Evolutionary conservation across 768 basidiomycete genomes (phyloP), one percentile per base, ranked within the genome.

Genomic region (Lyophyllum decastes): DNA sequence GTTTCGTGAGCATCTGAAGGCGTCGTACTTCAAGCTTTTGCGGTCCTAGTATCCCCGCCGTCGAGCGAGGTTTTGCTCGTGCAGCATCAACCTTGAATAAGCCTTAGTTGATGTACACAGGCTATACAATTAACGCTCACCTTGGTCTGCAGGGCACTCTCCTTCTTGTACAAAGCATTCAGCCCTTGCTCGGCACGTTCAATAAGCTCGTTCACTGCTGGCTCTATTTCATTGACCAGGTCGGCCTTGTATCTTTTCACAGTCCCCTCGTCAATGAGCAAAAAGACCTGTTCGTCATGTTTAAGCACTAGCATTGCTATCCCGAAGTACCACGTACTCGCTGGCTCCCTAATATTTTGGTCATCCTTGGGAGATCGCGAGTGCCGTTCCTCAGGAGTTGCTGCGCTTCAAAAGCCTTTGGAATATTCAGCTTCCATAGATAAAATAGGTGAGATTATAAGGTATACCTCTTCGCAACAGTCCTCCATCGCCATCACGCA

Each of bases 401-500:
- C 56, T 92, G 88, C 10, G 88, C 84, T 68, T 88, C 88, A 60
- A 82, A 75, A 24, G 85, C 83, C 88, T 92, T 9, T 46, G 16
- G 45, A 12, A 27, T 8, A 27, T 1, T 19, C 43, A 19, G 43
- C 26, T 24, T 48, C 1, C 14, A 14, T 38, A 0, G 27, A 22
- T 2, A 12, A 11, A 3, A n/a, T 50, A 14, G 3, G 21, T 9
- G 14, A 33, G 11, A 46, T 27, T 16, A 34, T 49, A 10, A 24
- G n/a, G 53, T 55, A 52, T 57, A 85, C 88, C 84, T 91, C 87
- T 68, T 90, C 87, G 65, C 89, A 92, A 63, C 90, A 91, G 62
- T 90, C 88, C 64, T 91, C 88, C 82, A 92, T 84, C 0, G 87
- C 86, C 62, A 81, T 74, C 4, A 92, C 90, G 65, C 90, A 91